phyloP scores from a whole-genome alignment of 768 basidiomycete genomes.

The Lanmaoa rubissima region DNA sequence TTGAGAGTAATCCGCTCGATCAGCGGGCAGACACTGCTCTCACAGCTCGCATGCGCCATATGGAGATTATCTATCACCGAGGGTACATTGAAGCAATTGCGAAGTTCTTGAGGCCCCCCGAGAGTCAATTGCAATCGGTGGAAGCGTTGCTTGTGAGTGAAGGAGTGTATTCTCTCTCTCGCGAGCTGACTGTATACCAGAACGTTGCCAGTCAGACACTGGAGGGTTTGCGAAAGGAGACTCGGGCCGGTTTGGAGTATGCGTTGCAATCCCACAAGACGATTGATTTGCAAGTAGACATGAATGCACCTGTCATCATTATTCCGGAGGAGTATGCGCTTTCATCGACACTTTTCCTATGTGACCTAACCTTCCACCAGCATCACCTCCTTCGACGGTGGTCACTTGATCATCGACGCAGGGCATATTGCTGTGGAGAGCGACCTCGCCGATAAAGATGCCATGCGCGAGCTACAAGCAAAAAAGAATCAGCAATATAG shows the following conservation, averaged over 20 bases:
- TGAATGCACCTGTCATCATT: constrained; percentile 96
- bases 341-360: constrained; percentile 14
- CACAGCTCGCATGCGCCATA: constrained; percentile 86
- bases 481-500: constrained; percentile 84
- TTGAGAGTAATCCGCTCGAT: constrained; percentile 91
- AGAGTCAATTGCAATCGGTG: constrained; percentile 92
- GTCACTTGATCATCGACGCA: constrained; percentile 89
- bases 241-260: constrained; percentile 89
- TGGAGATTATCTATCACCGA: constrained; percentile 95
- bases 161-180: neutral
- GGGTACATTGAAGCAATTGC: constrained; percentile 92
- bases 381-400: constrained; percentile 72
- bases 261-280: constrained; percentile 94
- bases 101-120: constrained; percentile 90
- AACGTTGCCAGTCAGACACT: constrained; percentile 90
- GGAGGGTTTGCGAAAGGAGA: constrained; percentile 91
- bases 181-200: constrained; percentile 37
- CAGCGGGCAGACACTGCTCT: constrained; percentile 89
- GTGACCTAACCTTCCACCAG: constrained; percentile 40
- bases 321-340: constrained; percentile 81
- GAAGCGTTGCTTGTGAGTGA: constrained; percentile 79
- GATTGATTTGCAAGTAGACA: constrained; percentile 91
- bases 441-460: constrained; percentile 81
- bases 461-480: constrained; percentile 70
- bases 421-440: constrained; percentile 95